These are phyloP conservation scores for Rhypophila decipiens DNA, from an alignment of 495 filamentous ascomycete genomes.

Conservation along the genomic window DNA sequence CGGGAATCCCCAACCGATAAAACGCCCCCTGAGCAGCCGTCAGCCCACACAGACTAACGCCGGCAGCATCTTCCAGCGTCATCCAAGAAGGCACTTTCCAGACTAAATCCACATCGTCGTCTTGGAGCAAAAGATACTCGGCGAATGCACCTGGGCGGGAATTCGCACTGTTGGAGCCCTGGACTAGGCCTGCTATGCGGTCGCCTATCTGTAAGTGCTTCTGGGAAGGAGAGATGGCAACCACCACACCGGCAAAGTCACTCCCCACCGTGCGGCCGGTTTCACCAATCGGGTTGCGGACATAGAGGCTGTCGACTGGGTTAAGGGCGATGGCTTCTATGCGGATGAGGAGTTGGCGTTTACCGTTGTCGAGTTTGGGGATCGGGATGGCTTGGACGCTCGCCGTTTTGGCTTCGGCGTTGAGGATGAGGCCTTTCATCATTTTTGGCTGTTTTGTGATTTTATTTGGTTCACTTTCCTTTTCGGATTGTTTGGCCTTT, in stretches of 20 bases:
- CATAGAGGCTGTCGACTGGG: conserved; percentile 33
- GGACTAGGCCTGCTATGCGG: conserved; percentile 21
- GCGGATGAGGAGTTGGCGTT: conserved; percentile 35
- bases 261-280: conserved; percentile 29
- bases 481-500: too few relatives aligned
- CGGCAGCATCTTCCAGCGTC: conserved; percentile 24
- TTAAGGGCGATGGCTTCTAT: conserved; percentile 40
- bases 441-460: too few relatives aligned
- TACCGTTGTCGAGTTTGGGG: conserved; percentile 19
- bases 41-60: conserved; percentile 23
- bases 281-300: conserved; percentile 22
- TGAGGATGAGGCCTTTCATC: conserved; percentile 22
- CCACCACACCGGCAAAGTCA: conserved; percentile 42
- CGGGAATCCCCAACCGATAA: conserved; percentile 23
- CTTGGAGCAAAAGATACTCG: conserved; percentile 33
- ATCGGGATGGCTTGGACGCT: conserved; percentile 17
- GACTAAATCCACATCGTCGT: conserved; percentile 24
- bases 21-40: conserved; percentile 31
- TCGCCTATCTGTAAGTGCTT: background rate
- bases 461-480: too few relatives aligned
- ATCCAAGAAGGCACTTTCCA: conserved; percentile 28
- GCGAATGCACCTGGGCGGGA: conserved; percentile 37
- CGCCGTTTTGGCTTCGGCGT: conserved; percentile 20
- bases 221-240: background rate
- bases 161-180: conserved; percentile 31